These are phyloP conservation scores for Primulina huaijiensis DNA, from an alignment of 257 asterid species.

Conservation along the genomic window DNA sequence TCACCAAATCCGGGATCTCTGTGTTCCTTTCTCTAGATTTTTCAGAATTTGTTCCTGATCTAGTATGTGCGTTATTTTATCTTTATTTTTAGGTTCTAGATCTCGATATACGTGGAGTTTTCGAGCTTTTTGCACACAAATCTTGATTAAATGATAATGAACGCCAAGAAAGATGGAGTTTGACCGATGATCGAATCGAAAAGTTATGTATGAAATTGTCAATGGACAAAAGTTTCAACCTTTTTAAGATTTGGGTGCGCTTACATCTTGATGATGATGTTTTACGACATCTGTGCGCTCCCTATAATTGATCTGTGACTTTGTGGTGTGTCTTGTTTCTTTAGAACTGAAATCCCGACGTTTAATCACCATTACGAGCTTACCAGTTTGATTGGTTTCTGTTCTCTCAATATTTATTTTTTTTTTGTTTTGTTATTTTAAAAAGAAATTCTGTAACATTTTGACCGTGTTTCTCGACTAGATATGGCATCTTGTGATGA, in stretches of 20 bases:
- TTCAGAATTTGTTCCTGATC: background rate
- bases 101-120: conserved; percentile 1
- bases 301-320: background rate
- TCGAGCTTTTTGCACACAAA: background rate
- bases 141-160: background rate
- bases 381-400: background rate
- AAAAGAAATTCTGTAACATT: too few relatives aligned
- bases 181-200: background rate
- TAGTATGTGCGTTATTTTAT: background rate
- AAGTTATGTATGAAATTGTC: background rate
- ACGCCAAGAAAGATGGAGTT: background rate
- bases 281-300: background rate
- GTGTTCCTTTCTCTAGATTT: conserved; percentile 2
- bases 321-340: background rate
- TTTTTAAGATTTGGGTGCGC: conserved; percentile 1
- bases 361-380: background rate
- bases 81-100: conserved; percentile 24
- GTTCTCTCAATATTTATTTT: background rate
- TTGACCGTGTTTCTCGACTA: background rate
- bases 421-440: too few relatives aligned
- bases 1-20: conserved; percentile 9
- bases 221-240: background rate
- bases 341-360: background rate
- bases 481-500: background rate
- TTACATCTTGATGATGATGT: conserved; percentile 19